Evolutionary conservation across 164 flowering plant species (phyloP), one percentile per base, ranked within the genome.

Genomic region (Aristolochia californica): DNA sequence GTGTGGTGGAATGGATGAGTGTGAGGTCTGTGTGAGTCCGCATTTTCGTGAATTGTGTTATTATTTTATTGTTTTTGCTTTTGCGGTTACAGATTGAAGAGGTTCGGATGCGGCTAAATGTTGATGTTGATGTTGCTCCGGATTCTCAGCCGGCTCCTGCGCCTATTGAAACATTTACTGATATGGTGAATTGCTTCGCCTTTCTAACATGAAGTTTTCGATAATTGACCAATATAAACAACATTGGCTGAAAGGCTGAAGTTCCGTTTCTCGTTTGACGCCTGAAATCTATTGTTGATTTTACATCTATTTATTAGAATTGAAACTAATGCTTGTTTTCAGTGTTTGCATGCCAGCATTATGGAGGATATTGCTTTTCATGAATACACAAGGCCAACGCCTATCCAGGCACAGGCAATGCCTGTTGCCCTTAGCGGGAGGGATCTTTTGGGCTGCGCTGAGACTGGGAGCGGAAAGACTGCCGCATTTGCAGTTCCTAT

Each of bases 401-500:
- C 84, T 30, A 80, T 83, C 55, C 86, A 83, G 70, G 77, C 80
- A 15, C 83, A 81, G 55, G 83, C 89, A 45, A 75, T 81, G 78
- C 83, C 89, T 5, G 72, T 83, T 53, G 86, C 81, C 51, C 83
- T 83, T 9, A 68, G 76, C 58, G 86, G 86, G 55, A 69, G 78
- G 68, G 85, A 81, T 70, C 68, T 83, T 49, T 59, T 83, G 62
- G 88, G 81, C 56, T 76, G 82, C 66, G 88, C 88, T 38, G 81
- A 81, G 69, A 83, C 88, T 58, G 88, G 88, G 22, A 74, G 80
- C 60, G 88, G 89, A 5, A 83, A 83, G 70, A 83, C 89, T 34
- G 88, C 88, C 71, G 85, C 88, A 20, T 83, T 80, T 50, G 5
- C 77, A 13, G 72, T 83, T 58, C 85, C 88, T 15, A 80, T 83